phyloP scores from a whole-genome alignment of 2,329 filamentous ascomycete species.

The Lecanicillium sp. region DNA sequence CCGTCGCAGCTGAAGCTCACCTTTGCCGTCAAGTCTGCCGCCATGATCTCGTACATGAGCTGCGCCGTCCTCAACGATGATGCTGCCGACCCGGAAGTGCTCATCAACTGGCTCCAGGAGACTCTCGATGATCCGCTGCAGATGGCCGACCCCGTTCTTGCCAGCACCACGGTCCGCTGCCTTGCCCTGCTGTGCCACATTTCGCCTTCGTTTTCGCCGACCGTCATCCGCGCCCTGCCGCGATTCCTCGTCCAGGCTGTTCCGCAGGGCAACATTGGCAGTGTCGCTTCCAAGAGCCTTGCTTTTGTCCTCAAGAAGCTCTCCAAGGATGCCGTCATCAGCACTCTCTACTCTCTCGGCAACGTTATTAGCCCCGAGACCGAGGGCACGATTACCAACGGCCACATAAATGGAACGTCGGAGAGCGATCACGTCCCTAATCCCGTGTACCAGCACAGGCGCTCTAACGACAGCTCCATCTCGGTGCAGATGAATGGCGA shows the following conservation, averaged over 20 bases:
- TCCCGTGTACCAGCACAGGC: slow-evolving; percentile 44
- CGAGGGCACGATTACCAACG: slow-evolving; percentile 46
- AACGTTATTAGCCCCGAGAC: slow-evolving; percentile 79
- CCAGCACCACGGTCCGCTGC: slow-evolving; percentile 69
- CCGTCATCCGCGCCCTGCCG: slow-evolving; percentile 70
- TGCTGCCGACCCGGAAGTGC: slow-evolving; percentile 66
- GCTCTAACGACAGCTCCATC: slow-evolving; percentile 66
- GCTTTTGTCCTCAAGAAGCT: slow-evolving; percentile 74
- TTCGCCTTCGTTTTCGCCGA: slow-evolving; percentile 64
- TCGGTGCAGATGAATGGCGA: slow-evolving; percentile 69
- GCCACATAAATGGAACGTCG: slow-evolving; percentile 34
- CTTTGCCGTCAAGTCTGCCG: slow-evolving; percentile 75
- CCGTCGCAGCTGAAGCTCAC: slow-evolving; percentile 81
- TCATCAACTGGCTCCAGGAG: slow-evolving; percentile 82
- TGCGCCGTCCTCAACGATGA: slow-evolving; percentile 79
- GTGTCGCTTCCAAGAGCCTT: slow-evolving; percentile 74
- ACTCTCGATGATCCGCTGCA: slow-evolving; percentile 71
- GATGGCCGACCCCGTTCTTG: slow-evolving; percentile 72
- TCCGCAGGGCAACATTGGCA: slow-evolving; percentile 60
- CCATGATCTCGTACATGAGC: slow-evolving; percentile 76
- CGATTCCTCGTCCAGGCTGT: slow-evolving; percentile 82
- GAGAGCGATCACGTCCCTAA: slow-evolving; percentile 29
- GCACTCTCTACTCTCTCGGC: slow-evolving; percentile 90
- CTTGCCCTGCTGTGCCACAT: slow-evolving; percentile 76
- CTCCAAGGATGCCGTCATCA: slow-evolving; percentile 89